Base-by-base conservation (phyloP, 169 alveolate genomes). In the Plasmodium sp. region DNA sequence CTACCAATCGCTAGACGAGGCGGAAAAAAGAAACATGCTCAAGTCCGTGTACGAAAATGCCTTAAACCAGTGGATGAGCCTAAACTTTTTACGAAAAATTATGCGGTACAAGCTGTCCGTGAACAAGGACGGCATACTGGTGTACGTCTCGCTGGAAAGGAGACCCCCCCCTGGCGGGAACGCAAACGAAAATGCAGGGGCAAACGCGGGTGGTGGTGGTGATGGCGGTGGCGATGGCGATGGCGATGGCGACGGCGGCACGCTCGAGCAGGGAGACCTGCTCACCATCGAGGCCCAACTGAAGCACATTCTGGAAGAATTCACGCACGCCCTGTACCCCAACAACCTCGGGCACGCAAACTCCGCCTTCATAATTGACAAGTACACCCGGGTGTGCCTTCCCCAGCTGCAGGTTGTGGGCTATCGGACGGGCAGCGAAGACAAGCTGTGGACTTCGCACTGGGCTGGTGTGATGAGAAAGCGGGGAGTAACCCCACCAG, bases 51-150 rank as follows among this genome's bases (percentile, higher is more conserved):
- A 90, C 36, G 92, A 90, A 62, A 80, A 90, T 62, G 67, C 83
- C 36, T 16, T 90, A 81, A 81, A 79, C 36, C 94, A 90, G 22
- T 90, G 94, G 94, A 62, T 81, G 84, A 48, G 75, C 81, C 36
- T 90, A 67, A 90, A 90, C 39, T 67, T 58, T 81, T 80, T 90
- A 31, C 45, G 82, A 67, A 90, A 90, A 81, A 81, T 90, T 80
- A 90, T 90, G 92, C 39, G 83, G 56, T 81, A 90, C 73, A 81
- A 81, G 34, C 27, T 90, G 83, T 67, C 83, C 75, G 12, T 81
- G 14, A 90, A 90, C 22, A 81, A 43, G 6, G 94, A 71, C 51
- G 56, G 83, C 36, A 90, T 90, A 43, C 51, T 90, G 36, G 41
- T 81, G 39, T 80, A 90, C 39, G 72, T 90, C 54, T 58, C 84